These are phyloP conservation scores for Coemansia brasiliensis DNA, from an alignment of 192 early-diverging fungal species.

Conservation along the genomic window DNA sequence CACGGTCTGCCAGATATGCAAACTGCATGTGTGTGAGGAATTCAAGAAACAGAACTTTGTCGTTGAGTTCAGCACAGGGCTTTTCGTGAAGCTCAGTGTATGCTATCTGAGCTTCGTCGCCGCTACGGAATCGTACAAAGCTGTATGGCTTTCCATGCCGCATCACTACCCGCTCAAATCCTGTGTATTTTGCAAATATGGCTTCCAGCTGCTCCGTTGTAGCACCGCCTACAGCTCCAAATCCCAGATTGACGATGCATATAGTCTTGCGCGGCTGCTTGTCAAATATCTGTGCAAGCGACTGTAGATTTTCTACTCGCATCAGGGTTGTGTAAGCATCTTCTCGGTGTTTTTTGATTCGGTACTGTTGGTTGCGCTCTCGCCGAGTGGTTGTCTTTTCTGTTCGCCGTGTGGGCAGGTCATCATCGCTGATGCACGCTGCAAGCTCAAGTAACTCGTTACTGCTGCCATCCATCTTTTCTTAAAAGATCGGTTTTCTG, in stretches of 20 bases:
- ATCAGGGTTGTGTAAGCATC: conserved; percentile 18
- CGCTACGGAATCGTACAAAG: conserved; percentile 33
- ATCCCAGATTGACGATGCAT: conserved; percentile 36
- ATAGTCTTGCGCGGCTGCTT: conserved; percentile 18
- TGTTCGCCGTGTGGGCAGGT: too few species aligned
- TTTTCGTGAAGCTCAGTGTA: conserved; percentile 21
- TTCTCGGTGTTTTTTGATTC: conserved; percentile 12
- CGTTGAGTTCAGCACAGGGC: conserved; percentile 11
- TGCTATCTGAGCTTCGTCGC: conserved; percentile 26
- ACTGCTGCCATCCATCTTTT: too few species aligned
- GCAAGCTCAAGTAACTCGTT: too few species aligned
- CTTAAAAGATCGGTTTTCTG: too few species aligned
- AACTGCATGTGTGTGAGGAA: conserved; percentile 29
- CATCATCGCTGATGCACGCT: too few species aligned
- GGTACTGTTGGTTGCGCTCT: conserved; percentile 8
- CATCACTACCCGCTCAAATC: conserved; percentile 44
- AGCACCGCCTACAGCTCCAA: conserved; percentile 30
- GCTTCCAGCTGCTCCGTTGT: conserved; percentile 34
- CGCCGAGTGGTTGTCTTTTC: conserved; percentile 8
- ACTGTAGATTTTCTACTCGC: conserved; percentile 8
- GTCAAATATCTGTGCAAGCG: conserved; percentile 5
- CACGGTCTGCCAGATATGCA: conserved; percentile 3
- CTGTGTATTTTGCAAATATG: conserved; percentile 15
- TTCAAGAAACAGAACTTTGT: conserved; percentile 45
- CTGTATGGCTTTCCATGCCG: conserved; percentile 49